These are phyloP conservation scores for Exophiala spinifera DNA, from an alignment of 2,329 filamentous ascomycete genomes.

Conservation along the genomic window DNA sequence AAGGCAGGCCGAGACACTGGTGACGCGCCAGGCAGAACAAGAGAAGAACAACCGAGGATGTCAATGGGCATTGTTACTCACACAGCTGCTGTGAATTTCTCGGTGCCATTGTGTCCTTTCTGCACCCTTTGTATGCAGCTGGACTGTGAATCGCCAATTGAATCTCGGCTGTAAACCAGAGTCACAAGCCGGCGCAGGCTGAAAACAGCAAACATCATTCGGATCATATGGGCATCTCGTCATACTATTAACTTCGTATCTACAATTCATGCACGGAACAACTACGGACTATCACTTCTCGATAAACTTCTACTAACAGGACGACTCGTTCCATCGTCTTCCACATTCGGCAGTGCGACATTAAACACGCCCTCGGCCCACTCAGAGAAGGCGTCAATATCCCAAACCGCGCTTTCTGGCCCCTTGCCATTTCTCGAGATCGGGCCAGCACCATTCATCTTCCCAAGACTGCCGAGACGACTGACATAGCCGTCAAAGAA, in stretches of 20 bases:
- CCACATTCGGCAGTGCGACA: slow-evolving; percentile 33
- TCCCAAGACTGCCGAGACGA: slow-evolving; percentile 29
- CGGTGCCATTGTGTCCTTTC: too few species aligned
- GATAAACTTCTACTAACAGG: slow-evolving; percentile 24
- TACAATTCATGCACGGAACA: background rate
- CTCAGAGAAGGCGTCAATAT: slow-evolving; percentile 61
- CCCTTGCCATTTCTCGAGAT: slow-evolving; percentile 55
- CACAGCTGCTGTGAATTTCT: slow-evolving; percentile 52
- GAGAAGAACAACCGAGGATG: too few species aligned
- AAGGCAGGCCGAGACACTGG: too few species aligned
- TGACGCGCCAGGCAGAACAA: too few species aligned
- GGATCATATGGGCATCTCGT: background rate
- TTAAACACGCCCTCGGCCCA: slow-evolving; percentile 60
- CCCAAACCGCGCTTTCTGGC: slow-evolving; percentile 61
- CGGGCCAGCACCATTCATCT: slow-evolving; percentile 35
- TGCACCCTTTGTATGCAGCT: too few species aligned
- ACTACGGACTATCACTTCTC: slow-evolving; percentile 22
- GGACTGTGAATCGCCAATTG: slow-evolving; percentile 43
- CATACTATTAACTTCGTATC: background rate
- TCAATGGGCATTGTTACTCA: too few species aligned
- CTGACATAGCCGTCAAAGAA: slow-evolving; percentile 55
- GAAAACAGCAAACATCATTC: background rate
- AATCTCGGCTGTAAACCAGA: slow-evolving; percentile 19
- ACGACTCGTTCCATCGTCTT: slow-evolving; percentile 33
- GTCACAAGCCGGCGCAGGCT: too few species aligned